phyloP scores from a whole-genome alignment of 495 filamentous ascomycete species.

The Corynascus novoguineensis region DNA sequence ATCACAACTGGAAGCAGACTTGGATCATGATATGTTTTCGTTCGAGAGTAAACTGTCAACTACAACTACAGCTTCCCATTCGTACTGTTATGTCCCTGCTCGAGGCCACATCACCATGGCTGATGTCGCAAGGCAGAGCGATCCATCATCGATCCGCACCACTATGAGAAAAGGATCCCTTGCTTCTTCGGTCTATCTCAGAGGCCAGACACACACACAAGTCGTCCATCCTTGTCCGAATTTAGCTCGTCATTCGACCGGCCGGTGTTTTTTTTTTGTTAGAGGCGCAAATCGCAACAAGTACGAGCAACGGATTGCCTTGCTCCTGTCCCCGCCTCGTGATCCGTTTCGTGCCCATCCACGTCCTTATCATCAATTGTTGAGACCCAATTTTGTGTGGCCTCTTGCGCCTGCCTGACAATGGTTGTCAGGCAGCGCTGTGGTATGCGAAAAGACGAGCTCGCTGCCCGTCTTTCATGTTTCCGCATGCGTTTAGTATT shows the following conservation, averaged over 20 bases:
- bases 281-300: background rate
- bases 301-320: slow-evolving; percentile 2
- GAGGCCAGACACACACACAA: background rate
- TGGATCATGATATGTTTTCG: slow-evolving; percentile 14
- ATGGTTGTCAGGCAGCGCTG: background rate
- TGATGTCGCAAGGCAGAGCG: background rate
- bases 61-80: slow-evolving; percentile 5
- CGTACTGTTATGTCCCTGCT: background rate
- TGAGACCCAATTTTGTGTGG: background rate
- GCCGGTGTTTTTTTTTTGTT: background rate
- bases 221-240: background rate
- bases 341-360: background rate
- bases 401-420: background rate
- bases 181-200: background rate
- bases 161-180: background rate
- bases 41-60: slow-evolving; percentile 7
- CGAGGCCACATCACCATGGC: background rate
- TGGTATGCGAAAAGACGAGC: background rate
- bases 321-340: slow-evolving; percentile 1
- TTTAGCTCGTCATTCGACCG: background rate
- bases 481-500: background rate
- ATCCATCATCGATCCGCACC: background rate
- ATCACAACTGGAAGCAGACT: background rate
- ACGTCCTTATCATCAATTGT: background rate
- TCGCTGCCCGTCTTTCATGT: background rate